Evolutionary conservation across 257 asterid genomes (phyloP).

Genomic region (Anisodus tanguticus): DNA sequence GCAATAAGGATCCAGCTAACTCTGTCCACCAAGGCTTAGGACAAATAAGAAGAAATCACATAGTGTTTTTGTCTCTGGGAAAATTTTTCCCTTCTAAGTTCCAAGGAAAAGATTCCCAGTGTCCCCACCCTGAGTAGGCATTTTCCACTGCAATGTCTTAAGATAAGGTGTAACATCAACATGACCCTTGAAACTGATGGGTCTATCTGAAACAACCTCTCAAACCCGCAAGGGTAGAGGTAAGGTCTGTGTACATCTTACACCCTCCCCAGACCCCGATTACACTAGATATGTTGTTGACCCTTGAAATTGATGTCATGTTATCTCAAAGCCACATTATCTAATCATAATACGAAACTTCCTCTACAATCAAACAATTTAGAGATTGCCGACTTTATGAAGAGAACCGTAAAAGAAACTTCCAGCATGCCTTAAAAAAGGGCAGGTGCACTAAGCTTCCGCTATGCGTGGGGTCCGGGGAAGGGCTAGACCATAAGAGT

Average conservation of each 20-base stretch:
- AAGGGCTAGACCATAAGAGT: too few species aligned
- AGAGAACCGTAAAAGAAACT: neutral
- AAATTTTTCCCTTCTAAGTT: too few species aligned
- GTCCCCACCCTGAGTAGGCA: neutral
- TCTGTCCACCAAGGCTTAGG: too few species aligned
- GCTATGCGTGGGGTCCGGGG: too few species aligned
- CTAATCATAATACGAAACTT: neutral
- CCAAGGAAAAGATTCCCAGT: neutral
- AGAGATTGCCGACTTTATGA: neutral
- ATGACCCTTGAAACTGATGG: neutral
- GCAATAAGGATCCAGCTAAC: too few species aligned
- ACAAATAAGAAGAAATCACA: too few species aligned
- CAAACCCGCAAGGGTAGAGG: too few species aligned
- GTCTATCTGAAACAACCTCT: too few species aligned
- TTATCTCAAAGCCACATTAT: neutral
- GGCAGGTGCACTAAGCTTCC: too few species aligned
- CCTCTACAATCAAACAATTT: neutral
- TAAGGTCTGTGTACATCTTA: too few species aligned
- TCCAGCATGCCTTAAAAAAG: neutral
- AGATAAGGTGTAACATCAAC: neutral
- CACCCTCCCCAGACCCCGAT: too few species aligned
- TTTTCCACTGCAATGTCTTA: neutral
- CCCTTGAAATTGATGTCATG: neutral
- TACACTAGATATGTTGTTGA: too few species aligned
- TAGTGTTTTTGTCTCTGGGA: neutral